Evolutionary conservation across 2,329 filamentous ascomycete species (phyloP).

Genomic region (Paracoccidioides lutzii): DNA sequence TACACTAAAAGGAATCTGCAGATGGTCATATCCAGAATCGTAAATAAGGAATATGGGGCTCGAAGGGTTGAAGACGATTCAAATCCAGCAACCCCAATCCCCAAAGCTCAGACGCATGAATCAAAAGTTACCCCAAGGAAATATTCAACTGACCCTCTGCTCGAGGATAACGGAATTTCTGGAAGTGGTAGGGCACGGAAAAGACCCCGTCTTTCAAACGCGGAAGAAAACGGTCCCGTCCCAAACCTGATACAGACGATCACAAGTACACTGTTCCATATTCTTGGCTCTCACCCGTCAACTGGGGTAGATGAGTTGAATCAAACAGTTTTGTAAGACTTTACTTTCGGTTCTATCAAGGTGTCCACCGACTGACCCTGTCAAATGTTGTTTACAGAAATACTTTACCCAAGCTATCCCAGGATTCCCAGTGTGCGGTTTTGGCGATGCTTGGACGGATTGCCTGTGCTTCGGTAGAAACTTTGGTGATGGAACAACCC

Average conservation of each 20-base stretch:
- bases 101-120: neutral
- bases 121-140: neutral
- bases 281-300: slow-evolving; percentile 24
- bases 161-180: slow-evolving; percentile 7
- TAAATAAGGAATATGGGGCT: slow-evolving; percentile 7
- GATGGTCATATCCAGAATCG: slow-evolving; percentile 12
- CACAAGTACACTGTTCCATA: slow-evolving; percentile 18
- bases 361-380: neutral
- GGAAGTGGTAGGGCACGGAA: slow-evolving; percentile 20
- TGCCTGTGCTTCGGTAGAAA: slow-evolving; percentile 43
- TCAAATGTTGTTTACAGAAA: slow-evolving; percentile 18
- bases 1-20: slow-evolving; percentile 6
- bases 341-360: neutral
- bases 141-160: slow-evolving; percentile 1
- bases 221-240: slow-evolving; percentile 25
- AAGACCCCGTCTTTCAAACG: slow-evolving; percentile 21
- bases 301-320: slow-evolving; percentile 29
- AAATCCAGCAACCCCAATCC: neutral
- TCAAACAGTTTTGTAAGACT: slow-evolving; percentile 38
- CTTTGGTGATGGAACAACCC: slow-evolving; percentile 25
- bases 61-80: neutral
- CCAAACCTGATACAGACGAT: slow-evolving; percentile 20
- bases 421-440: slow-evolving; percentile 39
- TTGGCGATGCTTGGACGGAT: slow-evolving; percentile 45
- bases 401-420: slow-evolving; percentile 36